Base-by-base conservation (phyloP, 768 basidiomycete genomes). In the Trametes cubensis region DNA sequence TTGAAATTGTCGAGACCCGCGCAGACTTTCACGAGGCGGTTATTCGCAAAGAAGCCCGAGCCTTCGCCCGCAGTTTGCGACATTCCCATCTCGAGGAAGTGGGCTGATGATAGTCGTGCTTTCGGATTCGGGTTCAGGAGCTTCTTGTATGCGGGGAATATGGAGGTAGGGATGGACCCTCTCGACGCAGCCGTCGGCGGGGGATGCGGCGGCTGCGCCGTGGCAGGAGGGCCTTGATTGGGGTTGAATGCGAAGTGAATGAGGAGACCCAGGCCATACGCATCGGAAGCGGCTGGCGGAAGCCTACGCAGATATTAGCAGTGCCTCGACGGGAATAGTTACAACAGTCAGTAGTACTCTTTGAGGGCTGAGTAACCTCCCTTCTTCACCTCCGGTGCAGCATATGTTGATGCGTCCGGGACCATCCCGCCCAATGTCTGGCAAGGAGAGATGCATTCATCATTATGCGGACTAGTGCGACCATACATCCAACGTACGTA, bases 221-320 rank as follows among this genome's bases (percentile, higher is more conserved):
- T 89, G 1, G 86, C 79, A 7, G 89, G 89, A 6, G 83, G 79
- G 11, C 89, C 88, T n/a, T 85, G 82, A 0, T 81, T 77, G 1
- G 93, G 92, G 73, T 98, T 98, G 80, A 98, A 98, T 17, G 94
- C 80, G 13, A 84, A 77, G 74, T 94, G 90, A 25, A 96, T 80
- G 53, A 98, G 82, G 10, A 98, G 78, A 18, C 94, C 95, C 10
- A 98, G 82, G 1, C 90, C 86, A 73, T 98, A 98, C 13, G 90
- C 84, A 74, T 99, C 97, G 60, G 88, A 82, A 13, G 85, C 85
- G 45, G 89, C 80, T 8, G 87, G 78, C 63, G 80, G 81, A 42
- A 77, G 69, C 38, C 80, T 83, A 66, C 3, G n/a, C 5, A 11
- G 5, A 18, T 6, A 46, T 50, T 14, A 34, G 55, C 4, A 46